Base-by-base conservation (phyloP, 345 rosid species). In the Citrus mangshanensis region DNA sequence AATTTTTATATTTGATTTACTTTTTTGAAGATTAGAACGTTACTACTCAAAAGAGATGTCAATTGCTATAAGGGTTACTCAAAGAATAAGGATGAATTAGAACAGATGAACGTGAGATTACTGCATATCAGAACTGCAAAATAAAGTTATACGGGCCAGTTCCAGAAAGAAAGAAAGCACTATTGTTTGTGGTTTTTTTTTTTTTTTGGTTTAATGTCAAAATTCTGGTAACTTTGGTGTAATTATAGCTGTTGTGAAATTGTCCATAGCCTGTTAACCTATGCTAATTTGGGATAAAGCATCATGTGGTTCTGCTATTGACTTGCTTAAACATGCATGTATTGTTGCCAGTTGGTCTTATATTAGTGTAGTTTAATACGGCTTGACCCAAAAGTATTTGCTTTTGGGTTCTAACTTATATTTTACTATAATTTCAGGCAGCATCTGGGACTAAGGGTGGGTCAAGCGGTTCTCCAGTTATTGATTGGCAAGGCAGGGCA, bases 391-490 rank as follows among this genome's bases (percentile, higher is more conserved):
- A 34, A 67, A 35, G 37, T n/a, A 13, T 21, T 69, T 18, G 12
- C 34, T 22, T 72, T 40, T 55, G 54, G 58, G 70, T 70, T 73
- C 64, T 51, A 16, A 35, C 51, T 65, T 37, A 70, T 22, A 73
- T 49, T 64, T 75, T 38, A 35, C 79, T 69, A 72, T 37, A 75
- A 37, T 83, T 81, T 61, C 83, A 94, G 99, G 99, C 99, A 75
- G 99, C 97, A 72, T 94, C 97, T 12, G 99, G 99, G 76, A 94
- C 98, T 28, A 94, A 91, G 84, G 95, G 97, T 81, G 99, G 99
- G 70, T 96, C 99, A 79, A 96, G 99, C 86, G 99, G 99, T 80
- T 96, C 99, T 79, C 98, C 98, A 4, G 97, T 94, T 80, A 91
- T 96, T 84, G 95, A 96, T 87, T 88, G 94, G 88, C 94, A 90